Evolutionary conservation across 2,329 filamentous ascomycete species (phyloP), one percentile per base, ranked within the genome.

Genomic region (Fusarium tjaetaba): DNA sequence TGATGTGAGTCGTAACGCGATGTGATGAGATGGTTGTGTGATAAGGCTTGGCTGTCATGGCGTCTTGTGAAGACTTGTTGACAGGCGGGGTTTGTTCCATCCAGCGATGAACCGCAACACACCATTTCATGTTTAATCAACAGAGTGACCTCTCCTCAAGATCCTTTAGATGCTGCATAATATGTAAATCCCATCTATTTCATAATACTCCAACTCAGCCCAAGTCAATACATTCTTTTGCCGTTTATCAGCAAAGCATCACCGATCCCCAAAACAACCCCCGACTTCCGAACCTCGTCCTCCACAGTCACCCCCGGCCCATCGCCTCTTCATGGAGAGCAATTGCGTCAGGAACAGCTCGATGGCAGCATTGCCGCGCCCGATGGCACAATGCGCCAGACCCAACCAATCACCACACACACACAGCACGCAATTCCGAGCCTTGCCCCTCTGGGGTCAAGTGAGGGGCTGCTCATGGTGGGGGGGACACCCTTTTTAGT

Each of bases 391-490:
- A 78, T 78, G 65, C 26, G 34, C 38, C 5, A 46, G 36, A 11
- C 10, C 11, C 11, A 59, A 36, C 76, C 76, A 78, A 78, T 78
- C 36, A 56, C 26, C 42, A 28, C 28, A 10, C 13, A 26, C 51
- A 30, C 65, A 39, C 76, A 78, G 76, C 76, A 78, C 76, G 76
- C 76, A 78, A 78, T 78, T 68, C 24, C 53, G 61, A 66, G 66
- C 76, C 59, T 78, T 76, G 71, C 76, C 76, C 62, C 65, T 72
- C 76, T 69, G 49, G 68, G 75, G 46, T 45, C 65, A 69, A 77
- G 73, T 75, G 76, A 78, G 76, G 76, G 74, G 76, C 70, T 51
- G 36, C 15, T 24, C 8, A 36, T 71, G 72, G 69, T 68, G 72
- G 69, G 59, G 61, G 61, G 71, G 34, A 55, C 51, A 52, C 32